Base-by-base conservation (phyloP, 164 flowering plant species). In the Macadamia tetraphylla region DNA sequence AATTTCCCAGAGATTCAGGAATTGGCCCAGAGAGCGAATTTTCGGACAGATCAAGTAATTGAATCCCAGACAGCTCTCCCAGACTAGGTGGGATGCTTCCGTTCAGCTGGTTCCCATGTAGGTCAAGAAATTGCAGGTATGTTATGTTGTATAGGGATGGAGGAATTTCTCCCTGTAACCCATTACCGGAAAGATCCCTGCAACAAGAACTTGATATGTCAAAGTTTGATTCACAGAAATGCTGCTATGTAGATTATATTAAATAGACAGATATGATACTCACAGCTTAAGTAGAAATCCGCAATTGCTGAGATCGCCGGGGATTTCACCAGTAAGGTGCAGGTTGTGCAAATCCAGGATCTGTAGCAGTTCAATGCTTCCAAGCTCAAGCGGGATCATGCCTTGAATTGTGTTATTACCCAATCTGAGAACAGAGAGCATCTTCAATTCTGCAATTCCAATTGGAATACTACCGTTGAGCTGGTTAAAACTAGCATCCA, bases 141-240 rank as follows among this genome's bases (percentile, higher is more conserved):
- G 91, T 76, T 84, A 89, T 79, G 81, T 90, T 91, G 84, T 84
- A 73, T 43, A 94, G 73, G 29, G 80, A 78, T 68, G 66, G 67
- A 49, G 97, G 97, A 61, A 94, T 84, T 65, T 79, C 84, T 62
- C 98, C 97, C 18, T 62, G 79, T 73, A 95, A 75, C 1, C 72
- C 67, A 80, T 95, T 95, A 5, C 91, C 90, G n/a, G 94, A 90
- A 74, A 89, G 74, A 78, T 92, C 90, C 88, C 98, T 95, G 92
- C 89, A 86, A 60, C 53, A 81, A 82, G 51, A 81, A 23, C 51
- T 44, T 62, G 55, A 70, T 55, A 40, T 55, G 29, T 70, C 65
- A 70, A 53, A 14, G 69, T 74, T 65, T 58, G 31, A 74, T 55
- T 65, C 56, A 73, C 75, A 74, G 10, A 65, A 60, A 64, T 66